Base-by-base conservation (phyloP, 179 eudicot species). In the Vitellaria paradoxa region DNA sequence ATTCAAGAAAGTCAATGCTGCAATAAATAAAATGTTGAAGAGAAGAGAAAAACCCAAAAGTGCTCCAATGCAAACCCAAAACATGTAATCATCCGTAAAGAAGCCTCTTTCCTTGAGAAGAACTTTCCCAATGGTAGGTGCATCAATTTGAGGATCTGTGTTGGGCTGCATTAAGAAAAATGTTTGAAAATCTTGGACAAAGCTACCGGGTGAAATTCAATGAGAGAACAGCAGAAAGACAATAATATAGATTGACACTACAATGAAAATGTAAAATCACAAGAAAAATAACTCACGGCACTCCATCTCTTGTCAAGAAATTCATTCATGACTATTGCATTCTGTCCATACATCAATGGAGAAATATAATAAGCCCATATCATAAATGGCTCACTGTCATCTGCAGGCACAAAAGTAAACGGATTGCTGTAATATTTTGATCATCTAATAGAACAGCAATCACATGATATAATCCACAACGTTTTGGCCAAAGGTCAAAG, bases 281-380 rank as follows among this genome's bases (percentile, higher is more conserved):
- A 21, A 57, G 45, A 17, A 73, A 57, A 15, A 7, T 20, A 64
- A 73, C 89, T 82, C 79, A 93, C 97, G 59, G 73, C 30, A 47
- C 79, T 83, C 97, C 97, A 93, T 82, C 97, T 87, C 63, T 85
- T 47, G 57, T 90, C 97, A 68, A 93, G 94, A 81, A 93, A 93
- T 82, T 93, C 97, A 75, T 85, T 88, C 30, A 93, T 78, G 70
- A 86, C 96, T 21, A 93, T 76, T 6, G 97, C 97, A 80, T 90
- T 90, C 70, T 93, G 97, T 57, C 92, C 97, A 77, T 91, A 93
- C 83, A 87, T 87, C 96, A 93, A 86, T 15, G 97, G 97, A 78
- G 97, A 91, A 70, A 84, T 69, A 74, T 91, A 93, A 73, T 93
- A 93, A 17, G 82, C 98, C 98, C 98, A 93, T 81, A 88, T 84